These are phyloP conservation scores for Cadophora sp. DNA, from an alignment of 2,329 filamentous ascomycete genomes.

Conservation along the genomic window DNA sequence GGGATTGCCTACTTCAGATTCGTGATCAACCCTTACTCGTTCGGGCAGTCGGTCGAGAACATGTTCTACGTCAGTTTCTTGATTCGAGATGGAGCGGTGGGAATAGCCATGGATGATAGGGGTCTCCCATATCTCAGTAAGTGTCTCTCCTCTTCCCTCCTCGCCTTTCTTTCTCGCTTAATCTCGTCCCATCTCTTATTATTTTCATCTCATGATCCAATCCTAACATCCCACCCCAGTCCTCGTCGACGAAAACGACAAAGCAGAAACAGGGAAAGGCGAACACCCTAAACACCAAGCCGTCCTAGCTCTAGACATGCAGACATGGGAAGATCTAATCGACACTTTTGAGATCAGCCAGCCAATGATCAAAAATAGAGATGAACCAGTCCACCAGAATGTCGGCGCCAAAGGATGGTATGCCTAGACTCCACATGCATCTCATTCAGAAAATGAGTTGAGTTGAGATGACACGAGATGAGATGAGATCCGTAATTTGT, in stretches of 20 bases:
- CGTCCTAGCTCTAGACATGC: constrained; percentile 86
- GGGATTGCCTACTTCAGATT: constrained; percentile 85
- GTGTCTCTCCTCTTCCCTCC: constrained; percentile 46
- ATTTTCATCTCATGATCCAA: constrained; percentile 42
- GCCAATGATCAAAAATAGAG: constrained; percentile 83
- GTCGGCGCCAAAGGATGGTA: constrained; percentile 44
- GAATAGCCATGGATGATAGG: constrained; percentile 74
- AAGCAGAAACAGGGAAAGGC: constrained; percentile 45
- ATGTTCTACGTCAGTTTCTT: constrained; percentile 96
- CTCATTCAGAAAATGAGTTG: neutral
- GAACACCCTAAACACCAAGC: constrained; percentile 78
- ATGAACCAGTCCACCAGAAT: constrained; percentile 52
- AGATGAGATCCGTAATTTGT: neutral
- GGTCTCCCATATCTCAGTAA: constrained; percentile 81
- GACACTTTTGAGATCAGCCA: constrained; percentile 77
- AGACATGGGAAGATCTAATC: constrained; percentile 81
- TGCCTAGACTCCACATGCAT: constrained; percentile 32
- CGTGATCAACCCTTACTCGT: constrained; percentile 87
- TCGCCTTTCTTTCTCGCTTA: neutral
- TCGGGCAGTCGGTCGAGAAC: constrained; percentile 95
- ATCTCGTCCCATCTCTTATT: constrained; percentile 37
- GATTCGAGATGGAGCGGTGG: constrained; percentile 82
- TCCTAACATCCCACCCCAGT: constrained; percentile 19
- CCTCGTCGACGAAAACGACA: constrained; percentile 27
- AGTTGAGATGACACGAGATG: neutral